Conservation (phyloP, 768 basidiomycete species). For the Floccularia luteovirens region DNA sequence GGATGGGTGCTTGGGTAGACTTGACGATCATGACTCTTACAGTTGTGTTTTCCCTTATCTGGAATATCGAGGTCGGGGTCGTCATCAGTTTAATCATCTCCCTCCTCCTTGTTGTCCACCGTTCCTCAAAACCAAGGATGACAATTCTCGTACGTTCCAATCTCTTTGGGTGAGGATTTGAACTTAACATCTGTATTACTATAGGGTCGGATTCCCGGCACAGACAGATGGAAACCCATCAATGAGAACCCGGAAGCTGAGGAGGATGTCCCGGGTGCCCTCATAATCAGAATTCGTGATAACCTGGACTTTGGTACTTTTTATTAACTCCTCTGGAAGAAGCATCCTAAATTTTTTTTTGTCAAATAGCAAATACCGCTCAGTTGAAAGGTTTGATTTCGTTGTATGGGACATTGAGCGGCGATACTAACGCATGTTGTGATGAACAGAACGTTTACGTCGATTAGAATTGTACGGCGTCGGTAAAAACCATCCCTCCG, state of each 20-base stretch:
- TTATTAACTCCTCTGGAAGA: not conserved
- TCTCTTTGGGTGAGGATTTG: not conserved
- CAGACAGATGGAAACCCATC: constrained; percentile 84
- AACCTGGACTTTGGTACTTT: constrained; percentile 81
- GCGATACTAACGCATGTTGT: not conserved
- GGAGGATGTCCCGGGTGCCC: constrained; percentile 71
- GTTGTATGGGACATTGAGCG: not conserved
- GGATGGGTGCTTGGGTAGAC: constrained; percentile 93
- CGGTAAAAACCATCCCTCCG: constrained; percentile 78
- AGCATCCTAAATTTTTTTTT: not conserved
- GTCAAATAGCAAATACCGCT: constrained; percentile 75
- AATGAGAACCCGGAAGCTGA: constrained; percentile 80
- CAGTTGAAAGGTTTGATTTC: constrained; percentile 69
- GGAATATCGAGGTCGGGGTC: constrained; percentile 90
- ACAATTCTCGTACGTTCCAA: constrained; percentile 64
- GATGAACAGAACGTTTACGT: constrained; percentile 57
- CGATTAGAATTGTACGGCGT: constrained; percentile 86
- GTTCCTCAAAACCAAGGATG: constrained; percentile 86
- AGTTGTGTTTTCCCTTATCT: constrained; percentile 80
- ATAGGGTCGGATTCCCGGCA: constrained; percentile 83
- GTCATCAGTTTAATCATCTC: constrained; percentile 85
- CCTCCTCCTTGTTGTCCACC: constrained; percentile 81
- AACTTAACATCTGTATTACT: not conserved
- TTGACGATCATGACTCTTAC: constrained; percentile 82
- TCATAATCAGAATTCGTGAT: constrained; percentile 88